Evolutionary conservation across 2,329 filamentous ascomycete species (phyloP).

Genomic region (Dryadomyces quercivorus): DNA sequence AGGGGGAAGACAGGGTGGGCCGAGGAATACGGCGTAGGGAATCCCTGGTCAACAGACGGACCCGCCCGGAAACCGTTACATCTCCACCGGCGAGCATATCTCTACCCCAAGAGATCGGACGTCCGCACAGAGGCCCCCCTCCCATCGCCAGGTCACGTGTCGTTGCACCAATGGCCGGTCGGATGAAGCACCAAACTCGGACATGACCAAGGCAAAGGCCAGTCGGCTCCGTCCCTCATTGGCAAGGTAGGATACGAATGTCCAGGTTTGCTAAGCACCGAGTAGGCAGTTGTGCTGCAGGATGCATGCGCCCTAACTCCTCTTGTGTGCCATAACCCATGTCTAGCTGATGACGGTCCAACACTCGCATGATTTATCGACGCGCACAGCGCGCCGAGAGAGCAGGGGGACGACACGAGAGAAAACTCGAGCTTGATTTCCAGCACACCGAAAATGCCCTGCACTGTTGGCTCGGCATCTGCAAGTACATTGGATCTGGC

Average conservation of each 20-base stretch:
- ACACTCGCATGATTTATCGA: neutral
- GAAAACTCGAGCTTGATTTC: neutral
- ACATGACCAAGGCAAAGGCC: too few relatives aligned
- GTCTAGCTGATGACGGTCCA: neutral
- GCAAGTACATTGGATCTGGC: neutral
- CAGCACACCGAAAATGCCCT: neutral
- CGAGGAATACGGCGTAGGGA: neutral
- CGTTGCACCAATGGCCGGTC: neutral
- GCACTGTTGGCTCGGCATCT: neutral
- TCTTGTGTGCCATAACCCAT: neutral
- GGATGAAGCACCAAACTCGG: too few relatives aligned
- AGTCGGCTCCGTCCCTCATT: too few relatives aligned
- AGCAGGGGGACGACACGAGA: too few relatives aligned
- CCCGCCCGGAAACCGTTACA: constrained; percentile 4
- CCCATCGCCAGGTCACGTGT: neutral
- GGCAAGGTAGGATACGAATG: too few relatives aligned
- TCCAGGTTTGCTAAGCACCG: too few relatives aligned
- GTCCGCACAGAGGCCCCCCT: too few relatives aligned
- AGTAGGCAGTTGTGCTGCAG: neutral
- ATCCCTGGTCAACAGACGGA: neutral
- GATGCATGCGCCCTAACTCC: neutral
- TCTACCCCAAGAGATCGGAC: neutral
- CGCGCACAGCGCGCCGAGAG: too few relatives aligned
- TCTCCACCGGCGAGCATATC: neutral
- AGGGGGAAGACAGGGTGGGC: neutral